Percentiles rank a stretch among this genome's conserved stretches.
Evolutionary conservation across 805 yeast species (phyloP).

Genomic region (Nakazawaea molendinolei): DNA sequence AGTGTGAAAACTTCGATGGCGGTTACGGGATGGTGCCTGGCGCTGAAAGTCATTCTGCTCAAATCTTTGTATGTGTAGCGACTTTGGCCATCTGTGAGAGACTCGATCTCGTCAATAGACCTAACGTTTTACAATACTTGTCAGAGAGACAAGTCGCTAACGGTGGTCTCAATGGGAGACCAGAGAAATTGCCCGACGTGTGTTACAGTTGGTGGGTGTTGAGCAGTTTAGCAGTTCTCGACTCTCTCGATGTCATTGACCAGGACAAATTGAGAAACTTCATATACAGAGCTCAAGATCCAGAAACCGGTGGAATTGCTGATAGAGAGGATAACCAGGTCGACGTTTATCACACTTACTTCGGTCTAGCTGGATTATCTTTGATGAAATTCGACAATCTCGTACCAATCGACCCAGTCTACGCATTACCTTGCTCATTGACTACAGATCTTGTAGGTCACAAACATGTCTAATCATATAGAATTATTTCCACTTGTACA

Average conservation of each 20-base stretch:
- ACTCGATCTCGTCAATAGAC: slow-evolving; percentile 42
- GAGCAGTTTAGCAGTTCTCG: slow-evolving; percentile 64
- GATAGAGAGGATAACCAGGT: slow-evolving; percentile 88
- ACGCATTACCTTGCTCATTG: slow-evolving; percentile 61
- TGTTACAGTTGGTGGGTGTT: slow-evolving; percentile 98
- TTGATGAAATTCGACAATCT: slow-evolving; percentile 58
- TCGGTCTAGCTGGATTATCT: slow-evolving; percentile 85
- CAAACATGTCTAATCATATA: slow-evolving; percentile 3
- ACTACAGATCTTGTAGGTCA: slow-evolving; percentile 8
- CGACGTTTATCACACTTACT: slow-evolving; percentile 89
- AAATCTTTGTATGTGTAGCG: slow-evolving; percentile 80
- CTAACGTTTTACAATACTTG: slow-evolving; percentile 74
- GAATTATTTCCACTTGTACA: too few relatives aligned
- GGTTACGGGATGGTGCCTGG: slow-evolving; percentile 94
- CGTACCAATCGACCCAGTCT: slow-evolving; percentile 71
- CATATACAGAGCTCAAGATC: slow-evolving; percentile 74
- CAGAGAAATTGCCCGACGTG: slow-evolving; percentile 94
- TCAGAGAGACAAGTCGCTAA: slow-evolving; percentile 79
- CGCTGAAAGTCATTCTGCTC: slow-evolving; percentile 93
- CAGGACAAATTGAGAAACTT: slow-evolving; percentile 52
- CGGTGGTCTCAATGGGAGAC: slow-evolving; percentile 96
- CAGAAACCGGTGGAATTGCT: slow-evolving; percentile 78
- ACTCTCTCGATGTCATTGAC: slow-evolving; percentile 73
- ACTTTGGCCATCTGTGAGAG: slow-evolving; percentile 63
- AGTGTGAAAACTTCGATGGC: slow-evolving; percentile 89